Conservation (phyloP, 1,284 basidiomycete species). For the Athelia psychrophila region DNA sequence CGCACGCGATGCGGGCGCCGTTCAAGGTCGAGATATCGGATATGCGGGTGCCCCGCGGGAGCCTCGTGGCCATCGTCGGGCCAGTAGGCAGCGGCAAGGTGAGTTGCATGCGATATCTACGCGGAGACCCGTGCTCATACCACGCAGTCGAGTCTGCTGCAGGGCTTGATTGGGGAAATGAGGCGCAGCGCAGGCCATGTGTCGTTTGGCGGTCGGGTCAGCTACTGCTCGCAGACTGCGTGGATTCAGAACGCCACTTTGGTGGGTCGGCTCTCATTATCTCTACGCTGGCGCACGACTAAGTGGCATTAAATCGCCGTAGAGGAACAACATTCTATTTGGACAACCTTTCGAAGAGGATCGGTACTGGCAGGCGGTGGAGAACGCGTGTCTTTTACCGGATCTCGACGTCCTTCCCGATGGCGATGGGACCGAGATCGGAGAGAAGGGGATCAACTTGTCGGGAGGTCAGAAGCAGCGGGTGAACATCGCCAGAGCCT, state of each 20-base stretch:
- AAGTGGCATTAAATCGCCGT: not conserved
- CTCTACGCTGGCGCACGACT: no score
- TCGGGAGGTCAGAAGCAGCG: constrained; percentile 59
- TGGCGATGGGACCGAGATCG: constrained; percentile 78
- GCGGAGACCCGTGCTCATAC: constrained; percentile 8
- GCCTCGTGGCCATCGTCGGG: constrained; percentile 64
- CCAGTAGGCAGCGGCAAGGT: constrained; percentile 57
- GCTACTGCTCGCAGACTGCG: constrained; percentile 75
- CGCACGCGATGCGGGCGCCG: constrained; percentile 19
- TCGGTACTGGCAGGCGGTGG: constrained; percentile 64
- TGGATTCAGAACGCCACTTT: constrained; percentile 85
- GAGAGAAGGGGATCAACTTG: constrained; percentile 61
- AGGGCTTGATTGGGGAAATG: constrained; percentile 79
- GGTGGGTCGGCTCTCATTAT: constrained; percentile 39
- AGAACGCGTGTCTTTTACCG: constrained; percentile 58
- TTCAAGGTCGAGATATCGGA: constrained; percentile 54
- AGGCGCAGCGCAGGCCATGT: constrained; percentile 50
- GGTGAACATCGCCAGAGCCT: constrained; percentile 70
- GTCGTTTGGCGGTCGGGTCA: constrained; percentile 61
- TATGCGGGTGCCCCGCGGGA: constrained; percentile 54
- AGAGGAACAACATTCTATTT: constrained; percentile 68
- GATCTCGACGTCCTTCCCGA: constrained; percentile 71
- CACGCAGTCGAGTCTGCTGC: constrained; percentile 60
- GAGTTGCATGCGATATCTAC: not conserved
- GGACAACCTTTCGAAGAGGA: constrained; percentile 67